Base-by-base conservation (phyloP, 2,329 filamentous ascomycete species). In the Fusarium mundagurra region DNA sequence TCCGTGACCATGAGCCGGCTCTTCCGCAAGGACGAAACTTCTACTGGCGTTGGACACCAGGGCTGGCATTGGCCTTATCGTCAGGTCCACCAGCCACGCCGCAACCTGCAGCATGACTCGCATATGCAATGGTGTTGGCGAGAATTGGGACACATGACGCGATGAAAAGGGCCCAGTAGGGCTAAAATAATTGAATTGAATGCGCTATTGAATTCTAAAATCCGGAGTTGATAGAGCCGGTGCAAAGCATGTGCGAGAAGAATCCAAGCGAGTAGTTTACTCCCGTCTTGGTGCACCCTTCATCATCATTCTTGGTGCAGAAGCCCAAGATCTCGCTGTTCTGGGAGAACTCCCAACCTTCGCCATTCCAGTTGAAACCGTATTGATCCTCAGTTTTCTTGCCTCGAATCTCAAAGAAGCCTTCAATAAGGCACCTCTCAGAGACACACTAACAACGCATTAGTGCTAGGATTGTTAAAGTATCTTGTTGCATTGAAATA, bases 31-130 rank as follows among this genome's bases (percentile, higher is more conserved):
- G 22, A 14, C 8, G 3, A 6, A 0, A 4, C 4, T 33, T 18
- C 29, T 0, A 3, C 13, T n/a, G 11, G 8, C 0, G 8, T 14
- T 0, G 6, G 4, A 24, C 18, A 8, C 22, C 2, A 24, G 12
- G 22, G 12, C 11, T 34, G 16, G 12, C 22, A 0, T 14, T 34
- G 31, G 17, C 31, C n/a, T 53, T 20, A 53, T 27, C 17, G 0
- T 16, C 8, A 8, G 13, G 31, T 20, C 3, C 31, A 33, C 3
- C 31, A 33, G 24, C 24, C 24, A 27, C 7, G 11, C 10, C 17
- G 24, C 43, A 45, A 45, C 24, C 2, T 45, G 17, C 17, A 20
- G 11, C 24, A 12, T 2, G 13, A 18, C 2, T 5, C 43, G 2
- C 24, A 45, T 27, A 18, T 20, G 6, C 10, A 13, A 13, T 45